Conservation (phyloP, 768 basidiomycete genomes). For the Tylopilus sp. region DNA sequence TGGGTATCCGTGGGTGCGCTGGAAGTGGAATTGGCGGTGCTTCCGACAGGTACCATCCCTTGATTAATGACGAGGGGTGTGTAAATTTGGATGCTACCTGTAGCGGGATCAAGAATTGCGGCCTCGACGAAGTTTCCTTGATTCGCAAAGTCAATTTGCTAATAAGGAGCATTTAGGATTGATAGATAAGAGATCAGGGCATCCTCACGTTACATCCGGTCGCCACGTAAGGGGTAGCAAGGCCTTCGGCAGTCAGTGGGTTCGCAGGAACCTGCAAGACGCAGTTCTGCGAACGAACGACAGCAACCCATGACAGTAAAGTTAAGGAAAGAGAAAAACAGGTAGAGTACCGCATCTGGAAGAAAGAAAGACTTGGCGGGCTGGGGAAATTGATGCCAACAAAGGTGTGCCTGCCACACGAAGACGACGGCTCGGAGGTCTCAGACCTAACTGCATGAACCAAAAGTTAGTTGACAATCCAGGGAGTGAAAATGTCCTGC, state of each 20-base stretch:
- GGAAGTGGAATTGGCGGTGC: background rate
- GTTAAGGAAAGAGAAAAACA: conserved; percentile 10
- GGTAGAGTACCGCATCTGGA: conserved; percentile 10
- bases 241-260: conserved; percentile 24
- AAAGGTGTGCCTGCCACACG: conserved; percentile 21
- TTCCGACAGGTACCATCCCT: conserved; percentile 21
- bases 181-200: background rate
- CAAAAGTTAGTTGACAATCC: background rate
- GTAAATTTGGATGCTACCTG: conserved; percentile 26
- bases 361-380: background rate
- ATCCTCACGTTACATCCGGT: conserved; percentile 27
- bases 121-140: conserved; percentile 26
- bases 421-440: conserved; percentile 25
- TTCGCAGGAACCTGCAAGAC: conserved; percentile 18
- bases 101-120: conserved; percentile 28
- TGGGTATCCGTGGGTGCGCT: background rate
- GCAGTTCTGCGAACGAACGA: conserved; percentile 23
- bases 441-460: conserved; percentile 14
- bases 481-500: background rate
- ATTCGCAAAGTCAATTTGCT: conserved; percentile 28
- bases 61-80: conserved; percentile 29
- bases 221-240: conserved; percentile 26
- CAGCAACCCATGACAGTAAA: conserved; percentile 11
- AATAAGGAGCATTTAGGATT: background rate
- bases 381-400: background rate